Conservation (phyloP, 2,329 filamentous ascomycete genomes). For the Trichoderma sp. region DNA sequence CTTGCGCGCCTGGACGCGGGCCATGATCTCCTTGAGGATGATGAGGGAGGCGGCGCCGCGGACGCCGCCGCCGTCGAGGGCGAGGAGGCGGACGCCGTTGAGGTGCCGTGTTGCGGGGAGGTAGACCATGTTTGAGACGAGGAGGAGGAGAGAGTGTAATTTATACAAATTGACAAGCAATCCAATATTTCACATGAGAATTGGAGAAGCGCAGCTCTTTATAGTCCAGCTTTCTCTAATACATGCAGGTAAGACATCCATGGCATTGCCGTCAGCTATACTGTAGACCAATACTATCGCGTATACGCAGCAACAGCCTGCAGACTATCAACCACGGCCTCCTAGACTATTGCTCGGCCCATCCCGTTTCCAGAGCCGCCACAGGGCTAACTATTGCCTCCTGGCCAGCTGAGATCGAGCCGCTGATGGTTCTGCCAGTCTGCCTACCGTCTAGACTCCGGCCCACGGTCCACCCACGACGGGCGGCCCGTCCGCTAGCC, state of each 20-base stretch:
- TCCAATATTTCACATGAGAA: background rate
- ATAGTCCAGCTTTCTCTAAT: background rate
- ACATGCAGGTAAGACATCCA: too few relatives aligned
- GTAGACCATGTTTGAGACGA: slow-evolving; percentile 11
- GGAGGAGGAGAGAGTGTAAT: background rate
- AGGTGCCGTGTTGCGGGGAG: slow-evolving; percentile 18
- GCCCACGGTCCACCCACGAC: slow-evolving; percentile 9
- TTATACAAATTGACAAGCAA: background rate
- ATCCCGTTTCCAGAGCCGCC: slow-evolving; percentile 19
- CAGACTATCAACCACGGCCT: background rate
- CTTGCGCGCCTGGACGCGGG: slow-evolving; percentile 11
- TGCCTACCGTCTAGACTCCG: too few relatives aligned
- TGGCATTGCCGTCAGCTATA: background rate
- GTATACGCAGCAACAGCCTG: background rate
- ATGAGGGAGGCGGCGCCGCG: slow-evolving; percentile 16
- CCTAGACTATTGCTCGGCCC: slow-evolving; percentile 8
- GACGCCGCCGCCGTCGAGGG: slow-evolving; percentile 21
- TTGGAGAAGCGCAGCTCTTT: background rate
- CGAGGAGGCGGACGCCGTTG: slow-evolving; percentile 22
- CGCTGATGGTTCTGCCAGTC: too few relatives aligned
- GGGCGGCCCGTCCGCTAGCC: slow-evolving; percentile 21
- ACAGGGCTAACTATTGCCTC: slow-evolving; percentile 13
- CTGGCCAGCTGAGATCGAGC: slow-evolving; percentile 6
- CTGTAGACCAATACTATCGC: background rate
- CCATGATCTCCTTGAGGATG: slow-evolving; percentile 22